Evolutionary conservation across 2,329 filamentous ascomycete genomes (phyloP), one percentile per base, ranked within the genome.

Genomic region (Capronia coronata): DNA sequence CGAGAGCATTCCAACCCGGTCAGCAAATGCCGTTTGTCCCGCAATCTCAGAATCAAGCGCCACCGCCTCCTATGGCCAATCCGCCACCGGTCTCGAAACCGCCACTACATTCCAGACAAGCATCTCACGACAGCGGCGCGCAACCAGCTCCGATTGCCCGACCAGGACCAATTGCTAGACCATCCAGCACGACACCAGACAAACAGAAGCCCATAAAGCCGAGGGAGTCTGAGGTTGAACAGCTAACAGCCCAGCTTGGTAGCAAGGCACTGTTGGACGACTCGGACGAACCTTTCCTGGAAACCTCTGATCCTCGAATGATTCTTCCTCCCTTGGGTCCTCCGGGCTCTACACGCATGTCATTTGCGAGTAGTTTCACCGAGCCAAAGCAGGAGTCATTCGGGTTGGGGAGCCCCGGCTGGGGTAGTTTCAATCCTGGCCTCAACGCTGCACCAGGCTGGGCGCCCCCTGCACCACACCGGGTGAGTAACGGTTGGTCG

Each of bases 151-250:
- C 87, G 1, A 91, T 94, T 53, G 78, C 84, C 39, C 79, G 89
- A 46, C 91, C 90, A 21, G 80, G 86, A 19, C 91, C 91, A 1
- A 96, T 97, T 56, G 87, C 91, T 55, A 80, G 89, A 27, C 91
- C 93, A 0, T 83, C 83, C 13, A 95, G 89, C 65, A 80, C 76
- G 8, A 75, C 75, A 54, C 77, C 78, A 23, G 72, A 71, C 47
- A 75, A 75, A 35, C 68, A 64, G 56, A 67, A 64, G 47, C 64
- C 64, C 23, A 68, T 72, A 16, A 63, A 65, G 51, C 65, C 64
- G 35, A 64, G 66, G 1, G 74, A 75, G 21, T 69, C 72, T 22
- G 82, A 84, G 48, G 72, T 88, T 16, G 87, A 91, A 48, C 80
- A 87, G 42, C 71, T 86, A 47, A 84, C 82, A 55, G 79, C 84